Conservation (phyloP, 495 filamentous ascomycete genomes). For the Sporormia fimetaria region DNA sequence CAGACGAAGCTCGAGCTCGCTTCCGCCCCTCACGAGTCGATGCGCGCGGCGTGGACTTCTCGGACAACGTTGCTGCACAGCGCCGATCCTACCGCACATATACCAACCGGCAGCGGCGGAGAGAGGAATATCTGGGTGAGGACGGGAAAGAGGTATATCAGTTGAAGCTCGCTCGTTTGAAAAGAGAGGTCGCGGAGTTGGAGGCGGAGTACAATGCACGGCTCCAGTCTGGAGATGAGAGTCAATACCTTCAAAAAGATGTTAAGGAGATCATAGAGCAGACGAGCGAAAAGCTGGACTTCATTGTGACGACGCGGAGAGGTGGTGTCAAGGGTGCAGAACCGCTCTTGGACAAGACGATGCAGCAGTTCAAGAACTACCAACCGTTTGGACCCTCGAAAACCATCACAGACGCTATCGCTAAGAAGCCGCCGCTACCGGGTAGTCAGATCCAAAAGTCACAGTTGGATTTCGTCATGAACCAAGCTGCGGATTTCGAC, state of each 20-base stretch:
- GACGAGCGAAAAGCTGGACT: constrained; percentile 24
- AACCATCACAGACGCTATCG: constrained; percentile 14
- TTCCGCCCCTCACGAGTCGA: constrained; percentile 68
- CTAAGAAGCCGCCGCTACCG: constrained; percentile 9
- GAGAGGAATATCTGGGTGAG: constrained; percentile 53
- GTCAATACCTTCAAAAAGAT: constrained; percentile 18
- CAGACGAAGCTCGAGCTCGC: constrained; percentile 63
- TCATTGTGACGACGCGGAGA: constrained; percentile 21
- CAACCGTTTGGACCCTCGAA: constrained; percentile 3
- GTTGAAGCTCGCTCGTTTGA: constrained; percentile 53
- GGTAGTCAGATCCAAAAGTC: constrained; percentile 10
- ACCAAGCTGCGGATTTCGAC: constrained; percentile 81
- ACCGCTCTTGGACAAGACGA: constrained; percentile 14
- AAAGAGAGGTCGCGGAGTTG: constrained; percentile 33
- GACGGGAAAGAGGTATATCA: constrained; percentile 56
- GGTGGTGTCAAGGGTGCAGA: constrained; percentile 19
- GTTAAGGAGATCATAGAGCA: constrained; percentile 19
- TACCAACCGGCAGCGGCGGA: constrained; percentile 42
- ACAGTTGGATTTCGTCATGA: constrained; percentile 36
- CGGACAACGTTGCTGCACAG: constrained; percentile 65
- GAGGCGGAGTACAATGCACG: constrained; percentile 26
- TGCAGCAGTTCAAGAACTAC: constrained; percentile 21
- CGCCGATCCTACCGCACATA: constrained; percentile 70
- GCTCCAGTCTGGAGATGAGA: constrained; percentile 20
- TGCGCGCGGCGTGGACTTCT: constrained; percentile 66